These are phyloP conservation scores for Pseudotsuga menziesii DNA, from an alignment of 75 land plant genomes.

Conservation along the genomic window DNA sequence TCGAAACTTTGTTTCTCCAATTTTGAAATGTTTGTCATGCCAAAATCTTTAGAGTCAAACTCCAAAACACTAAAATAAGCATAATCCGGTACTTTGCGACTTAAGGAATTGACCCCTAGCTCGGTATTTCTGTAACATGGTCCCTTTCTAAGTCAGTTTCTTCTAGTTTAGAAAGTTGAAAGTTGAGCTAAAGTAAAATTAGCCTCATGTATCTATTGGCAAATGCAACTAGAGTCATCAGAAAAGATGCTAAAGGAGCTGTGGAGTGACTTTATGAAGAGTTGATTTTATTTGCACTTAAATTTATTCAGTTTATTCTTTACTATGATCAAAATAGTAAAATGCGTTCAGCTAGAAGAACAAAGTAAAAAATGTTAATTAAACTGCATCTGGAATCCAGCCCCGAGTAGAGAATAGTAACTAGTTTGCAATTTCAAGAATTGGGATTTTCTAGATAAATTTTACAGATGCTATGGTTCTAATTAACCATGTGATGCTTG, in stretches of 20 bases:
- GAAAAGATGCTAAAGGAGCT: neutral
- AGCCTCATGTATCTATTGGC: neutral
- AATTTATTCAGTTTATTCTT: neutral
- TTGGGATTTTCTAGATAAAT: neutral
- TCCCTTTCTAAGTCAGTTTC: neutral
- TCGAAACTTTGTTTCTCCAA: neutral
- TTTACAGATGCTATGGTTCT: neutral
- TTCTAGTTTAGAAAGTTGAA: neutral
- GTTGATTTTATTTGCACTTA: neutral
- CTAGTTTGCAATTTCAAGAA: neutral
- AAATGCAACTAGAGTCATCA: neutral
- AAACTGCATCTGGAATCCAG: neutral
- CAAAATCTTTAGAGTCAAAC: neutral
- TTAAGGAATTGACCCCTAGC: neutral
- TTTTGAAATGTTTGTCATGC: neutral
- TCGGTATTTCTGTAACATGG: neutral
- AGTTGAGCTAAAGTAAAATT: neutral
- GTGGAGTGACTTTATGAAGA: neutral
- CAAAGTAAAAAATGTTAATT: neutral
- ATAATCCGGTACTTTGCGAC: neutral
- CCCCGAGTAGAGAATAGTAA: neutral
- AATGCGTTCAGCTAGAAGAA: neutral
- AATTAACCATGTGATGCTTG: neutral
- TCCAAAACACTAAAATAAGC: neutral
- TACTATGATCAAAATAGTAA: neutral